Evolutionary conservation across 306 rosid genomes (phyloP), one percentile per base, ranked within the genome.

Genomic region (Dalbergia cultrata): DNA sequence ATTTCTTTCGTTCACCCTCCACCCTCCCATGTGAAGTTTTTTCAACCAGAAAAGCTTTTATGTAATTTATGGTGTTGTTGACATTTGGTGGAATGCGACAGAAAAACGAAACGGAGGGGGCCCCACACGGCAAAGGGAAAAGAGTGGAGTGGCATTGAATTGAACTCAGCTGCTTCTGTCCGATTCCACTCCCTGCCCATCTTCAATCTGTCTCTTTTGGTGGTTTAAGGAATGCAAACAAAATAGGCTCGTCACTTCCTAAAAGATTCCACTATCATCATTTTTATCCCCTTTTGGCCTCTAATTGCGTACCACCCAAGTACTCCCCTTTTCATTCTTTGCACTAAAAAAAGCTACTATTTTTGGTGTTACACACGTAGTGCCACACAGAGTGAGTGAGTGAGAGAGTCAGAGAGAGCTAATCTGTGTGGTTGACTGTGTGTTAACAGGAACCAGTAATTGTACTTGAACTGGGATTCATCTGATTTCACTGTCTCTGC

Each of bases 291-390:
- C 66, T 80, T 85, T 81, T 56, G 80, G 54, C 19, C 72, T 81
- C 78, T 84, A 76, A 82, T 87, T 86, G 92, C 90, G 93, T 89
- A 83, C 72, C 50, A 88, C 85, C 82, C 84, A 90, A 90, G 93
- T 84, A 73, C 87, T 75, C 71, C 69, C 70, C 79, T 84, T 82
- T 73, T 79, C 84, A 84, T 83, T 79, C 80, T 67, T 59, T 41
- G 54, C 61, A 34, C 58, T 13, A 69, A 64, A 22, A 70, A 26
- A 83, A 76, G 86, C 77, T 33, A 57, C 31, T 26, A 26, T 26
- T 75, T 80, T 54, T 16, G 57, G 78, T 37, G 45, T 74, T 70
- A 17, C 81, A 49, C 56, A 60, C 37, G 22, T 10, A 34, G 44
- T 37, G 9, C 8, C 33, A 81, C 85, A 74, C 16, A 60, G 14